A percentile compares a stretch with the other conserved stretches of the same genome.
phyloP scores from a whole-genome alignment of 768 basidiomycete species.

The Phallus indusiatus region DNA sequence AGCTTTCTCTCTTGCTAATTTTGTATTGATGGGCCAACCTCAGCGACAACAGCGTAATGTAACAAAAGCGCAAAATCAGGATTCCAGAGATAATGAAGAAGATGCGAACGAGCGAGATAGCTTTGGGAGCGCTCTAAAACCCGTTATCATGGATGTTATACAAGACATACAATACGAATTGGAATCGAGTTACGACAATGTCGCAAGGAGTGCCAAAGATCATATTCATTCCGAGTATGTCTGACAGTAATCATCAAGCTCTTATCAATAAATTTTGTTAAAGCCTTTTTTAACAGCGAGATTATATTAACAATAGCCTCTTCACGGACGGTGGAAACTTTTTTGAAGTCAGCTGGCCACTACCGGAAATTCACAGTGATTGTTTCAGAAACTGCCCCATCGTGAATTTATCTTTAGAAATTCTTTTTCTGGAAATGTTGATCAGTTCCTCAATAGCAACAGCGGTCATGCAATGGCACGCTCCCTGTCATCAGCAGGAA shows the following conservation, averaged over 20 bases:
- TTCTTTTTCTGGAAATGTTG: constrained; percentile 6
- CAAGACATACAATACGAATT: constrained; percentile 94
- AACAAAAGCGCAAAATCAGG: constrained; percentile 27
- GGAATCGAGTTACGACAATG: constrained; percentile 90
- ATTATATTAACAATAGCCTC: constrained; percentile 92
- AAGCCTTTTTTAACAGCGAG: constrained; percentile 45
- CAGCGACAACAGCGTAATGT: constrained; percentile 30
- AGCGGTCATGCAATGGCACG: constrained; percentile 80
- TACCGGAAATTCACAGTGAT: constrained; percentile 92
- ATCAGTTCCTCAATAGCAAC: constrained; percentile 40
- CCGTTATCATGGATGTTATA: constrained; percentile 93
- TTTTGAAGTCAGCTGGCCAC: constrained; percentile 84
- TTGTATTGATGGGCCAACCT: constrained; percentile 74
- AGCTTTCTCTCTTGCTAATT: constrained; percentile 66
- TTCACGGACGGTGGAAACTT: constrained; percentile 89
- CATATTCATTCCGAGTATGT: constrained; percentile 97
- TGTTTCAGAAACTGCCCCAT: constrained; percentile 90
- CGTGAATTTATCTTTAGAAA: constrained; percentile 36
- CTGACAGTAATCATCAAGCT: neutral
- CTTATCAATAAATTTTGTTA: neutral
- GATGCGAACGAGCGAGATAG: constrained; percentile 61
- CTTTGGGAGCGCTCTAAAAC: constrained; percentile 72
- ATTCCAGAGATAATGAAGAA: constrained; percentile 47
- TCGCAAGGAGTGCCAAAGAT: constrained; percentile 88
- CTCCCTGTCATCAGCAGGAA: constrained; percentile 67